Conservation (phyloP, 768 basidiomycete species). For the Paxillus rubicundulus region DNA sequence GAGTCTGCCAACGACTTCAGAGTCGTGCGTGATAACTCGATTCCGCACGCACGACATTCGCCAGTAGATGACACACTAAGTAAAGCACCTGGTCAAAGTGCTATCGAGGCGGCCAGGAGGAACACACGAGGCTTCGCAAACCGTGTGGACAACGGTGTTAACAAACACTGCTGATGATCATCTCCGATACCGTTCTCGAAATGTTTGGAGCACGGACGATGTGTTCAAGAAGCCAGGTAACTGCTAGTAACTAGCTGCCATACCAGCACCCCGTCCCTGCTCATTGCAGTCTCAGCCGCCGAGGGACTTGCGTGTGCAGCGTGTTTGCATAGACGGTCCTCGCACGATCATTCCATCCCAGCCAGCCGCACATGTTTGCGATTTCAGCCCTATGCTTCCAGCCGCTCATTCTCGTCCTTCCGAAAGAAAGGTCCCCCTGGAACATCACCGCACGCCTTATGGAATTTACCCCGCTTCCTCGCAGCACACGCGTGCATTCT, state of each 20-base stretch:
- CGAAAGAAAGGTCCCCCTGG: neutral
- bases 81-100: slow-evolving; percentile 3
- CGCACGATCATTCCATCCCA: slow-evolving; percentile 9
- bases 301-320: slow-evolving; percentile 11
- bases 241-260: no score
- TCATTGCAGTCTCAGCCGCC: neutral
- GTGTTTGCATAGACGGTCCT: slow-evolving; percentile 4
- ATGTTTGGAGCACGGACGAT: no score
- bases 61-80: neutral
- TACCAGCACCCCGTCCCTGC: no score
- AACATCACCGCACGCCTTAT: slow-evolving; percentile 4
- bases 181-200: slow-evolving; percentile 1
- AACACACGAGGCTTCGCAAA: slow-evolving; percentile 19
- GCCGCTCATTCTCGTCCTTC: slow-evolving; percentile 10
- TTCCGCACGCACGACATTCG: no score
- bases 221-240: no score
- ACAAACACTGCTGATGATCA: neutral
- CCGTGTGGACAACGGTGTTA: no score
- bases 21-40: no score
- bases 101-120: slow-evolving; percentile 18
- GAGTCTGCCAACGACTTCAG: no score
- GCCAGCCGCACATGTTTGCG: slow-evolving; percentile 17
- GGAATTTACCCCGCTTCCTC: slow-evolving; percentile 11
- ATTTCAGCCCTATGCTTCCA: slow-evolving; percentile 17
- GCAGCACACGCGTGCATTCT: slow-evolving; percentile 12